Evolutionary conservation across 768 basidiomycete species (phyloP).

Genomic region (Nidula microcarpa): DNA sequence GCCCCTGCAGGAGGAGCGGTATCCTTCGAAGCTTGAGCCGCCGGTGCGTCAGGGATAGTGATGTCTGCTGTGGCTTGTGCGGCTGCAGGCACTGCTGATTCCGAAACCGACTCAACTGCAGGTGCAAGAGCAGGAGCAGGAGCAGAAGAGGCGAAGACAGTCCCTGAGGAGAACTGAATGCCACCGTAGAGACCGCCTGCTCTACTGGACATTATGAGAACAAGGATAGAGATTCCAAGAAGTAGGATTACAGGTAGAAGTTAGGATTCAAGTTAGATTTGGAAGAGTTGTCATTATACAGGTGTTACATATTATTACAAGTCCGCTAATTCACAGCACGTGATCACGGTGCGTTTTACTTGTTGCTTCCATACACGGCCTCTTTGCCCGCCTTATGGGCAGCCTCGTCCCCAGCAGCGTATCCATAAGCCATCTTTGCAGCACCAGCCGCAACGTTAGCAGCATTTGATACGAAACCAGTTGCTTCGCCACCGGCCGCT

Average conservation of each 20-base stretch:
- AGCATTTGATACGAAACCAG: constrained; percentile 14
- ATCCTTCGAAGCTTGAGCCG: constrained; percentile 20
- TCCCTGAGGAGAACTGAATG: constrained; percentile 76
- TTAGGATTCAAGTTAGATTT: neutral
- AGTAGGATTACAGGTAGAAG: constrained; percentile 12
- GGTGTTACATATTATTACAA: neutral
- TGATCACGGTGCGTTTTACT: constrained; percentile 5
- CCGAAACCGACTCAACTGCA: constrained; percentile 5
- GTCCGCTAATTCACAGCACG: neutral
- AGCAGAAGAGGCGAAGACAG: constrained; percentile 44
- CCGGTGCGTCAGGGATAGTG: constrained; percentile 17
- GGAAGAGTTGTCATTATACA: neutral
- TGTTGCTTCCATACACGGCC: constrained; percentile 1
- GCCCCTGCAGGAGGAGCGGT: constrained; percentile 20
- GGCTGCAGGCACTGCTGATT: constrained; percentile 10
- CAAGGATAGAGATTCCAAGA: constrained; percentile 15
- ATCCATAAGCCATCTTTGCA: constrained; percentile 34
- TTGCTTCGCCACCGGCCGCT: constrained; percentile 4
- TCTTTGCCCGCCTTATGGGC: constrained; percentile 28
- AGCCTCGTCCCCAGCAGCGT: constrained; percentile 29
- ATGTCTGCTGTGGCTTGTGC: constrained; percentile 14
- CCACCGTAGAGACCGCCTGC: constrained; percentile 86
- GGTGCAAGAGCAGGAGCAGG: constrained; percentile 13
- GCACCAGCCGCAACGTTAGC: constrained; percentile 25
- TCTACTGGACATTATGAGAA: constrained; percentile 68